phyloP scores from a whole-genome alignment of 2,329 filamentous ascomycete genomes.

The Fusarium haematococcum region DNA sequence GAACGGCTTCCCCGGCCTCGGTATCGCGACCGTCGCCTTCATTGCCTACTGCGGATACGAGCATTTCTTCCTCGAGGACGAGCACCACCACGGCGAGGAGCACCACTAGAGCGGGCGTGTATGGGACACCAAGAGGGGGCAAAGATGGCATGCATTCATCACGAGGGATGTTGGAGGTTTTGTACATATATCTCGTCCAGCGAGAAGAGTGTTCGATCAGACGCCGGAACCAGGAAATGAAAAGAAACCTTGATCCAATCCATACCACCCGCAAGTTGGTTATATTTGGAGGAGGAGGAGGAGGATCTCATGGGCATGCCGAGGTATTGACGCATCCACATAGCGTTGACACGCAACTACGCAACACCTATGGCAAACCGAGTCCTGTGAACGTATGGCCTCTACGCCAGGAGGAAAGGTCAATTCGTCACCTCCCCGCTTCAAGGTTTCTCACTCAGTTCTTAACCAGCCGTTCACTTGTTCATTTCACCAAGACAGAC shows the following conservation, averaged over 20 bases:
- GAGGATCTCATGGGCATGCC: neutral
- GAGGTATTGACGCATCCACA: neutral
- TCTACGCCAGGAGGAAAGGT: neutral
- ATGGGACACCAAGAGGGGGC: slow-evolving; percentile 20
- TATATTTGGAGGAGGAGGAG: neutral
- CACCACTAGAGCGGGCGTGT: slow-evolving; percentile 59
- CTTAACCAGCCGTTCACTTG: neutral
- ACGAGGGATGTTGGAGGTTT: slow-evolving; percentile 20
- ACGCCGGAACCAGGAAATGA: slow-evolving; percentile 36
- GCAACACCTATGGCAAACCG: neutral
- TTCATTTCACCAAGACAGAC: neutral
- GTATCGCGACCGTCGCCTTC: slow-evolving; percentile 93
- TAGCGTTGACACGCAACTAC: neutral
- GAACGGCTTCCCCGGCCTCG: slow-evolving; percentile 87
- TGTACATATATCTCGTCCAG: slow-evolving; percentile 43
- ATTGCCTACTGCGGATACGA: slow-evolving; percentile 90
- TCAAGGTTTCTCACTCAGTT: neutral
- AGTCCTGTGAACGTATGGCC: neutral
- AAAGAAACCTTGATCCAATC: slow-evolving; percentile 22
- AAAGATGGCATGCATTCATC: slow-evolving; percentile 21
- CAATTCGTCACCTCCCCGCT: neutral
- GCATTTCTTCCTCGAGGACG: slow-evolving; percentile 84
- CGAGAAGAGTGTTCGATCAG: slow-evolving; percentile 31
- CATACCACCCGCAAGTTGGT: neutral
- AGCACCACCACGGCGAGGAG: slow-evolving; percentile 70